Evolutionary conservation across 1,139 yeast genomes (phyloP), one percentile per base, ranked within the genome.

Genomic region (Blastobotrys arbuscula): DNA sequence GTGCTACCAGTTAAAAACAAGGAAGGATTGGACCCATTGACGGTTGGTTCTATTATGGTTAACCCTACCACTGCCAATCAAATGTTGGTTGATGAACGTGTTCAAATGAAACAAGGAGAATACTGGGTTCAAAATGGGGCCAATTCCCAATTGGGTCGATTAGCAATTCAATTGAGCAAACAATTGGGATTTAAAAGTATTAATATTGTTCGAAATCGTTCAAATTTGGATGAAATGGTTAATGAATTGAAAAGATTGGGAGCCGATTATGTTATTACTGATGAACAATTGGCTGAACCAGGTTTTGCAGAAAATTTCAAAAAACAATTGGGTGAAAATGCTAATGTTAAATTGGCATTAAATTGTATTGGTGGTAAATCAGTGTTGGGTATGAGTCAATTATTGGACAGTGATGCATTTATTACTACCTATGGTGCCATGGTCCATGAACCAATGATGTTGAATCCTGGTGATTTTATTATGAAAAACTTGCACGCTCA

Each of bases 71-170:
- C 97, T 9, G 98, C 98, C 0, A 86, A 81, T 61, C 86, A 88
- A 67, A 78, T 94, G 87, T 81, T 92, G 53, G 82, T 83, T 24
- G 39, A 83, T 24, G 78, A 82, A 64, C 87, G 79, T 62, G 77
- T 75, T 44, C 73, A 79, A 43, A 75, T 86, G 66, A 57, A 70
- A 44, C 61, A 80, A 2, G 92, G 90, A 10, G 97, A 92, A 66
- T 92, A 96, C 96, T 79, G 92, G 58, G 81, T 92, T 55, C 98
- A 92, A 68, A 92, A 92, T 62, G 98, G 97, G 34, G 97, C 96
- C 39, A 92, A 88, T 57, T 87, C 96, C 7, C 95, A 94, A 21
- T 98, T 92, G 10, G 96, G 97, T 15, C 82, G 89, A 59, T 83
- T 86, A 56, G 97, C 95, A 5, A 76, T 89, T 45, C 99, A 92